These are phyloP conservation scores for Kuraishia molischiana DNA, from an alignment of 805 yeast species.

Conservation along the genomic window DNA sequence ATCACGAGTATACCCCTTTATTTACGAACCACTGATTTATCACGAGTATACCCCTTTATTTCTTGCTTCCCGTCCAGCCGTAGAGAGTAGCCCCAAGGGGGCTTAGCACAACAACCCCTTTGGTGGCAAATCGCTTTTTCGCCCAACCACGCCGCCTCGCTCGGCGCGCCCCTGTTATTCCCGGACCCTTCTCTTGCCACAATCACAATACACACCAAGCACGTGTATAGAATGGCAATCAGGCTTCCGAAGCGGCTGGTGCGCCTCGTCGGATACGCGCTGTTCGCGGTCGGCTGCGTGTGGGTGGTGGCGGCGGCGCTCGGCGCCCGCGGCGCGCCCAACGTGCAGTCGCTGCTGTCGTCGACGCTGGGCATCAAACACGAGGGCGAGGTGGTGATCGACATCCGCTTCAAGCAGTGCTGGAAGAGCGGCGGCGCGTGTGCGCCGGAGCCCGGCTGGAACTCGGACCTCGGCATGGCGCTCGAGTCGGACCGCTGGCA, in stretches of 20 bases:
- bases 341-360: background rate
- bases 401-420: slow-evolving; percentile 1
- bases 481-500: slow-evolving; percentile 6
- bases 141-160: no score
- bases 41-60: no score
- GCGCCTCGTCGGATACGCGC: background rate
- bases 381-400: background rate
- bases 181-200: no score
- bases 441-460: background rate
- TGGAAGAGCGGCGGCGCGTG: background rate
- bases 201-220: no score
- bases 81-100: no score
- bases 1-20: no score
- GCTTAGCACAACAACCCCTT: no score
- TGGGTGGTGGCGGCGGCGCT: background rate
- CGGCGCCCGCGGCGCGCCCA: background rate
- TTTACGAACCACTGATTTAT: no score
- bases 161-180: no score
- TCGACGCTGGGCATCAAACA: background rate
- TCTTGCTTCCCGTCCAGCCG: no score
- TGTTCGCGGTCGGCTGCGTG: background rate
- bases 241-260: background rate
- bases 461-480: background rate
- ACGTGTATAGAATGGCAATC: no score
- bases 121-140: no score